Conservation (phyloP, 768 basidiomycete genomes). For the Leccinum subgranulosum region DNA sequence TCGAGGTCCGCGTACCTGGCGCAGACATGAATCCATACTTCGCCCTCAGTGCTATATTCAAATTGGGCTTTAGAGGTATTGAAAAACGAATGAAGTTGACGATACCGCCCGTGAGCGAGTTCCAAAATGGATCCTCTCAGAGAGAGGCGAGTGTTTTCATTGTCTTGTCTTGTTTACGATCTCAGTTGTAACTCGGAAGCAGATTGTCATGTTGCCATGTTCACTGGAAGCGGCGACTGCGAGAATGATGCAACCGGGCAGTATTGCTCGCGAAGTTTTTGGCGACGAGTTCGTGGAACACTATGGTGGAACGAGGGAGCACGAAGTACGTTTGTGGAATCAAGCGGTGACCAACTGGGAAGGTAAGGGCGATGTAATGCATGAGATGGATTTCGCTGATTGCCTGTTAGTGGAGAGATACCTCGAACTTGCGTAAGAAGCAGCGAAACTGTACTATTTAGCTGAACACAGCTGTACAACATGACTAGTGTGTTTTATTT, state of each 20-base stretch:
- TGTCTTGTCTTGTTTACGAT: not conserved
- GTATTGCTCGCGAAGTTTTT: conserved; percentile 84
- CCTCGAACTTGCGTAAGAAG: conserved; percentile 66
- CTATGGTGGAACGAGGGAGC: conserved; percentile 90
- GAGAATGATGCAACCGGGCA: conserved; percentile 73
- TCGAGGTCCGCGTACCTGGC: conserved; percentile 93
- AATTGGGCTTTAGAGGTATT: conserved; percentile 85
- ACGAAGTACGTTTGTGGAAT: conserved; percentile 85
- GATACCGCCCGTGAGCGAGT: conserved; percentile 60
- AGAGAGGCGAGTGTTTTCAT: conserved; percentile 53
- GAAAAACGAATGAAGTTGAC: conserved; percentile 67
- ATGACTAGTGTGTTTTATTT: not conserved
- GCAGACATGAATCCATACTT: conserved; percentile 97
- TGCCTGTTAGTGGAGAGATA: conserved; percentile 70
- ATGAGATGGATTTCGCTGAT: conserved; percentile 5
- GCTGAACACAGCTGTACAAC: not conserved
- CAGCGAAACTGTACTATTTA: not conserved
- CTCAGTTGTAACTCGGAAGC: not conserved
- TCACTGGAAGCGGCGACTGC: conserved; percentile 78
- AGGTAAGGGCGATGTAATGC: conserved; percentile 46
- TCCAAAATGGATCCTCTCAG: conserved; percentile 40
- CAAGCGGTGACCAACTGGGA: conserved; percentile 94
- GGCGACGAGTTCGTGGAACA: conserved; percentile 93
- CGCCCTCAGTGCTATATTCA: conserved; percentile 83
- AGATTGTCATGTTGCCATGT: conserved; percentile 74